Evolutionary conservation across 2,329 filamentous ascomycete species (phyloP).

Genomic region (Colletotrichum spinosum): DNA sequence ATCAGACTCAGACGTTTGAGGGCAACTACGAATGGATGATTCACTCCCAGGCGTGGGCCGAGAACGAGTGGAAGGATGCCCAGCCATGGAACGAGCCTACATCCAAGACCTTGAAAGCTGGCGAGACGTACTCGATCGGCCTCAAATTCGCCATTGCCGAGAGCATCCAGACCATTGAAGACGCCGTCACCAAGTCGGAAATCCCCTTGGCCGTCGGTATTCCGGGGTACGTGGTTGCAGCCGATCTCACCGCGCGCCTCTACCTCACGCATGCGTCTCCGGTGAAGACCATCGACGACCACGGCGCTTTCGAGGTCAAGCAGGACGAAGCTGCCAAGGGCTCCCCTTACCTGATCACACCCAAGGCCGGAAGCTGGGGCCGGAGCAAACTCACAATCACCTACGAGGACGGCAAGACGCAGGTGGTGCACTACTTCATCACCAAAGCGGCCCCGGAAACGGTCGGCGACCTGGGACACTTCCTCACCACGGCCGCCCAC

Average conservation of each 20-base stretch:
- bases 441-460: constrained; percentile 58
- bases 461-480: constrained; percentile 60
- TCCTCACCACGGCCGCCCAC: constrained; percentile 66
- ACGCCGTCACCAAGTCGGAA: constrained; percentile 53
- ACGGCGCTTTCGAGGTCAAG: constrained; percentile 47
- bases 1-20: constrained; percentile 68
- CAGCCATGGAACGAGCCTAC: constrained; percentile 67
- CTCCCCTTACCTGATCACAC: constrained; percentile 54
- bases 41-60: constrained; percentile 64
- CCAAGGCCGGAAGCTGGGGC: constrained; percentile 59
- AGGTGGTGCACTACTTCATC: constrained; percentile 68
- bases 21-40: constrained; percentile 72
- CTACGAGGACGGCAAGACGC: constrained; percentile 59
- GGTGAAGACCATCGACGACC: constrained; percentile 53
- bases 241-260: constrained; percentile 58
- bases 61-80: constrained; percentile 63
- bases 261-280: constrained; percentile 54
- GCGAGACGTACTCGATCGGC: constrained; percentile 59
- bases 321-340: constrained; percentile 27
- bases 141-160: constrained; percentile 62
- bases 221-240: constrained; percentile 66
- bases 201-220: constrained; percentile 63
- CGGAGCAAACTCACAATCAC: constrained; percentile 59
- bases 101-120: constrained; percentile 56
- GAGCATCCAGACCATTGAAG: constrained; percentile 58